phyloP scores from a whole-genome alignment of 495 filamentous ascomycete species.

The Talaromyces borbonicus region DNA sequence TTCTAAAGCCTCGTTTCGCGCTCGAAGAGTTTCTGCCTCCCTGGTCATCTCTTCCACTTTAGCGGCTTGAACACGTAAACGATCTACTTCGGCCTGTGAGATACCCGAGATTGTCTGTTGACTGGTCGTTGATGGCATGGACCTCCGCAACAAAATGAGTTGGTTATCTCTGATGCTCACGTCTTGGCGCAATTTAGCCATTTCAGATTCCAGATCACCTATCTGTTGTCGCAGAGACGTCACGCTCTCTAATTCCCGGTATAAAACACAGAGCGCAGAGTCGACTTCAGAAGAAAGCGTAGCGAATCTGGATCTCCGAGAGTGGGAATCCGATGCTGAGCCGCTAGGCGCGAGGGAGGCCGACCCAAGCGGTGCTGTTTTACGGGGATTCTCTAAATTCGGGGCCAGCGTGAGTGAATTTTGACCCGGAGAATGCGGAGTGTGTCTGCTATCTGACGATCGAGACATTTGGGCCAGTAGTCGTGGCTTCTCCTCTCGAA shows the following conservation, averaged over 20 bases:
- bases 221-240: slow-evolving; percentile 9
- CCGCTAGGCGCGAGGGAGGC: not conserved
- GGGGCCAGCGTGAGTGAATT: not conserved
- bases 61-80: not conserved
- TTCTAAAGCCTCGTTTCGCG: slow-evolving; percentile 5
- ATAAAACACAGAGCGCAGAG: slow-evolving; percentile 11
- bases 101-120: not conserved
- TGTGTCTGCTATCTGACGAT: no score
- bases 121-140: not conserved
- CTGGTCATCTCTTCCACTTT: not conserved
- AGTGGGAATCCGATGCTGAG: slow-evolving; percentile 4
- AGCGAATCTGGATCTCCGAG: slow-evolving; percentile 11
- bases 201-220: slow-evolving; percentile 9
- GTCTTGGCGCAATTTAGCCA: slow-evolving; percentile 8
- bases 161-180: slow-evolving; percentile 10
- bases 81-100: slow-evolving; percentile 1
- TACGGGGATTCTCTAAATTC: not conserved
- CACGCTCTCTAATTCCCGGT: slow-evolving; percentile 13
- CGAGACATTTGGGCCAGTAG: not conserved
- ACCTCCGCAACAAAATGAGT: slow-evolving; percentile 8
- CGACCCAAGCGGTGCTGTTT: not conserved
- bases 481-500: not conserved
- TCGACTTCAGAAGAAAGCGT: slow-evolving; percentile 15
- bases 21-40: not conserved
- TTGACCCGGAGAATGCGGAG: not conserved